Evolutionary conservation across 2,329 filamentous ascomycete genomes (phyloP), one percentile per base, ranked within the genome.

Genomic region (Cladosporium phlei): DNA sequence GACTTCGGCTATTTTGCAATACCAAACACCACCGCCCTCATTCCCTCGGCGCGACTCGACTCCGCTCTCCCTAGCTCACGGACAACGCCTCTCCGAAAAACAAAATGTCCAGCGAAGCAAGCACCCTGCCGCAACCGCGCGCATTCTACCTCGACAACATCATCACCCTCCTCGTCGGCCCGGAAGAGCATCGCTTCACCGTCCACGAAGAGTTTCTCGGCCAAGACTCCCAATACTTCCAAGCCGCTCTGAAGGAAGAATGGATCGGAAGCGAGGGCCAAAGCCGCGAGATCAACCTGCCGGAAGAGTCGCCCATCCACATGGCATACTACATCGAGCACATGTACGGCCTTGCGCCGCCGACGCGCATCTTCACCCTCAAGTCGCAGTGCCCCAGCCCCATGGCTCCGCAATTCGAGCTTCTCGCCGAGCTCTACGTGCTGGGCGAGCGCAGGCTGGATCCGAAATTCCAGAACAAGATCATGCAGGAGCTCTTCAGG

Each of bases 361-460:
- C 8, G n/a, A 16, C 28, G 10, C n/a, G 9, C 28, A 16, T 5
- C 28, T 30, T 5, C 28, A 14, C 28, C 17, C n/a, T 16, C n/a
- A 10, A 4, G 28, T 30, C n/a, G 28, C 28, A 9, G 17, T 32
- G 29, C 7, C n/a, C n/a, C 17, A 20, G 17, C 32, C 19, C 9
- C n/a, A 11, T 30, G 2, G 28, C n/a, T 16, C 16, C 16, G 20
- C 16, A 6, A 21, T 12, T 11, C 19, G 3, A 35, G 2, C 12
- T 28, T 6, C 24, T 49, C 11, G 10, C 17, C 1, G 2, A 8
- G 10, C 30, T 55, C 1, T 57, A 54, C 38, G 33, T 51, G 1
- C 49, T 59, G 1, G 56, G 52, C 7, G 56, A 57, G 16, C 50
- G 52, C 27, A 19, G 53, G 1, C 37, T 52, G n/a, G 52, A 58